These are phyloP conservation scores for Cytospora piceae DNA, from an alignment of 2,329 filamentous ascomycete species.

Conservation along the genomic window DNA sequence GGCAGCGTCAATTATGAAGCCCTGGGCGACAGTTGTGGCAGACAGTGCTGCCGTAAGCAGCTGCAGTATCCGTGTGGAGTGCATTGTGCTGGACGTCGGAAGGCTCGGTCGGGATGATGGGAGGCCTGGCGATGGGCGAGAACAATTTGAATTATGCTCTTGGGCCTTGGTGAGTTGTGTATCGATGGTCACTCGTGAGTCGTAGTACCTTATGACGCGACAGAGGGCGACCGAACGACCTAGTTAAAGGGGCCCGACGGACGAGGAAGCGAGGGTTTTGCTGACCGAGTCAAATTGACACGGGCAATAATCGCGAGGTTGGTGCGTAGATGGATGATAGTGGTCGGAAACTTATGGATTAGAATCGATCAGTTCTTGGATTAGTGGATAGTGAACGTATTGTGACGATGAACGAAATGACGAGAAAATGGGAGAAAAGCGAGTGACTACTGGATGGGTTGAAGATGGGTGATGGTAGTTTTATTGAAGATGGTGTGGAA, in stretches of 20 bases:
- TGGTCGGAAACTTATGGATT: not conserved
- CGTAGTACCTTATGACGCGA: not conserved
- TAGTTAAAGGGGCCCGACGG: slow-evolving; percentile 15
- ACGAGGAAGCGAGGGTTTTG: not conserved
- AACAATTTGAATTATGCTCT: slow-evolving; percentile 7
- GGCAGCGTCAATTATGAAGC: slow-evolving; percentile 39
- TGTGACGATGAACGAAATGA: slow-evolving; percentile 23
- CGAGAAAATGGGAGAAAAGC: slow-evolving; percentile 19
- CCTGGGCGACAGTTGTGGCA: slow-evolving; percentile 51
- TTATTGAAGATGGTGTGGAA: slow-evolving; percentile 20
- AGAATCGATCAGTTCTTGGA: not conserved
- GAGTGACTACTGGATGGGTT: slow-evolving; percentile 10
- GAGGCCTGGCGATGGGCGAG: slow-evolving; percentile 7
- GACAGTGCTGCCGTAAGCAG: slow-evolving; percentile 55
- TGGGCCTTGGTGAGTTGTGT: not conserved
- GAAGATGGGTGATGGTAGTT: slow-evolving; percentile 12
- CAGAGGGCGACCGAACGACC: slow-evolving; percentile 10
- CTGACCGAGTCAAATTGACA: slow-evolving; percentile 1
- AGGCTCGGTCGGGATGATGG: slow-evolving; percentile 13
- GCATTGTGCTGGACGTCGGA: slow-evolving; percentile 46
- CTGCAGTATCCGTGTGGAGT: slow-evolving; percentile 48
- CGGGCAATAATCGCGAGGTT: not conserved
- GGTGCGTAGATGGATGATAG: not conserved
- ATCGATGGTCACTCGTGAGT: slow-evolving; percentile 7
- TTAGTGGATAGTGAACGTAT: slow-evolving; percentile 9